Evolutionary conservation across 805 yeast species (phyloP).

Genomic region (Spathaspora gorwiae): DNA sequence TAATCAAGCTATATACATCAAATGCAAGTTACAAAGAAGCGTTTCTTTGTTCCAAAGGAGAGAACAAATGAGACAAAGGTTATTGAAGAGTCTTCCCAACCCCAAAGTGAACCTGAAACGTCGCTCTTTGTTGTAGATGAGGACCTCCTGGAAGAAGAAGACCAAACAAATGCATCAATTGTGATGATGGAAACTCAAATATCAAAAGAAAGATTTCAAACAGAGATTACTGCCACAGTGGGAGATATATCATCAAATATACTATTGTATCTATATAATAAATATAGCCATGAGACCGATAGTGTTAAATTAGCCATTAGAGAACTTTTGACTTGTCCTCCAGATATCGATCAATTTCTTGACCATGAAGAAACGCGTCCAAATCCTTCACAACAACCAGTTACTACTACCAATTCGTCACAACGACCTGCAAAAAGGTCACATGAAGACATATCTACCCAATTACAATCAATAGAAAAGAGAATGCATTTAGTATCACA

Average conservation of each 20-base stretch:
- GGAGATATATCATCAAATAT: constrained; percentile 7
- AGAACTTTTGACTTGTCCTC: constrained; percentile 43
- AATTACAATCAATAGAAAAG: constrained; percentile 8
- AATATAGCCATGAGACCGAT: constrained; percentile 11
- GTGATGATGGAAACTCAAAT: neutral
- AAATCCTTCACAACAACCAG: neutral
- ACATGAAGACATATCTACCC: neutral
- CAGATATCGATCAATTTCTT: constrained; percentile 17
- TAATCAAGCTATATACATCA: neutral
- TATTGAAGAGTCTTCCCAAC: neutral
- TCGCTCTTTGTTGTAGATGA: constrained; percentile 7
- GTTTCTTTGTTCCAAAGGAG: constrained; percentile 1
- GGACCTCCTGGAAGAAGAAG: neutral
- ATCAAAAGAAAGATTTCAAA: neutral
- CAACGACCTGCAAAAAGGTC: neutral
- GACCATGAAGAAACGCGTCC: neutral
- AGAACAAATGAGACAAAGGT: neutral
- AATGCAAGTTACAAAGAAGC: constrained; percentile 1
- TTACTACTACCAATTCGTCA: neutral
- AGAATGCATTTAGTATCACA: constrained; percentile 11
- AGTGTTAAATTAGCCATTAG: constrained; percentile 22
- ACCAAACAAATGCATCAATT: neutral
- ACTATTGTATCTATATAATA: constrained; percentile 10
- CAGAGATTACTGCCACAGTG: constrained; percentile 8
- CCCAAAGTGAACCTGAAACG: neutral